phyloP scores from a whole-genome alignment of 2,329 filamentous ascomycete species.

The Trichoderma sp. region DNA sequence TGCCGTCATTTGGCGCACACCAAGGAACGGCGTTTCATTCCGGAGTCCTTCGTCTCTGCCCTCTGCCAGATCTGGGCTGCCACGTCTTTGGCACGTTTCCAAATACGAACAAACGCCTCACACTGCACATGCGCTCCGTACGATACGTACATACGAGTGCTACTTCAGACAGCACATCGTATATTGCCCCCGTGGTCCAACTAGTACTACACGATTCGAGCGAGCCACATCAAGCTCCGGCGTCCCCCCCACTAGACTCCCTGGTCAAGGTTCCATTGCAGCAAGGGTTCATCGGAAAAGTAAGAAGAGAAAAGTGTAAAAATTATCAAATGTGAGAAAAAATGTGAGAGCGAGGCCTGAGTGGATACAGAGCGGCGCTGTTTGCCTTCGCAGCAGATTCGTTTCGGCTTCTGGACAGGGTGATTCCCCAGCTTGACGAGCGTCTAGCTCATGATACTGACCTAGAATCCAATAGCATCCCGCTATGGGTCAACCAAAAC shows the following conservation, averaged over 20 bases:
- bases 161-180: conserved; percentile 10
- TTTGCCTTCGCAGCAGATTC: conserved; percentile 7
- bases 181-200: conserved; percentile 13
- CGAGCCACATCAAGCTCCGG: conserved; percentile 14
- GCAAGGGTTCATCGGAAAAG: conserved; percentile 16
- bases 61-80: conserved; percentile 19
- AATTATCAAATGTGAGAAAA: not conserved
- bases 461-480: conserved; percentile 6
- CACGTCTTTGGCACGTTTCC: conserved; percentile 17
- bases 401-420: conserved; percentile 6
- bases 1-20: conserved; percentile 2
- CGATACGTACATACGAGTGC: conserved; percentile 2
- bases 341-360: not conserved
- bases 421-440: not conserved
- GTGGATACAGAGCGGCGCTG: not conserved
- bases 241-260: not conserved
- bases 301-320: not conserved
- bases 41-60: not conserved
- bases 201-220: conserved; percentile 12
- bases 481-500: not conserved
- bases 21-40: conserved; percentile 6
- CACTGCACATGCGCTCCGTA: conserved; percentile 10
- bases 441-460: not conserved
- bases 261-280: conserved; percentile 15
- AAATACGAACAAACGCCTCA: conserved; percentile 18